Percentiles rank a stretch among this genome's conserved stretches.
Conservation (phyloP, 352 stramenopile genomes). For the Saprolegnia diclina region DNA sequence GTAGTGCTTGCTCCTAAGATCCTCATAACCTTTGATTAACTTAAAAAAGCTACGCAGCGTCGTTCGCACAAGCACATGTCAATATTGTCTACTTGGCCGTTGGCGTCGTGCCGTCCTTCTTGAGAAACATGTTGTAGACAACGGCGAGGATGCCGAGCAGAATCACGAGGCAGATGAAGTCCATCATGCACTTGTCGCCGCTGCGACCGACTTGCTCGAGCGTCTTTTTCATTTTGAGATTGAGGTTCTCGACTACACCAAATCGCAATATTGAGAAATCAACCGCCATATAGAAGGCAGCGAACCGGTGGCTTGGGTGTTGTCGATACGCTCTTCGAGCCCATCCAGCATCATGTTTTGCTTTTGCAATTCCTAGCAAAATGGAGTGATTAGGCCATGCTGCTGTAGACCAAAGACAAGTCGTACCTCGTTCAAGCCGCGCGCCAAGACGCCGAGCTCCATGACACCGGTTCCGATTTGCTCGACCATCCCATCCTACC, state of each 20-base stretch:
- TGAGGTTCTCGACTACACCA: constrained; percentile 65
- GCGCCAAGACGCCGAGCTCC: constrained; percentile 65
- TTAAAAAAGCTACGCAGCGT: constrained; percentile 1
- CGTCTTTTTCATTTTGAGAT: constrained; percentile 83
- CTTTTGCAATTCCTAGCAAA: constrained; percentile 53
- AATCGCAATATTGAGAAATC: background rate
- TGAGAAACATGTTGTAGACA: constrained; percentile 87
- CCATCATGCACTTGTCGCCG: constrained; percentile 84
- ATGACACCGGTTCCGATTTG: constrained; percentile 77
- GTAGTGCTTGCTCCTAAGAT: background rate
- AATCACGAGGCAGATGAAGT: constrained; percentile 85
- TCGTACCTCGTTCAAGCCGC: constrained; percentile 55
- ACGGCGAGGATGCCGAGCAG: constrained; percentile 77
- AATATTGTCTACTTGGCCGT: background rate
- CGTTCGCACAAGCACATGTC: background rate
- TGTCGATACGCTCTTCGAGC: constrained; percentile 74
- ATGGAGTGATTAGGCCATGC: background rate
- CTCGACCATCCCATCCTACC: constrained; percentile 78
- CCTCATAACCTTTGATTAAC: constrained; percentile 15
- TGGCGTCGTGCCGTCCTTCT: constrained; percentile 39
- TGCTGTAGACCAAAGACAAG: background rate
- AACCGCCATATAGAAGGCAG: no score
- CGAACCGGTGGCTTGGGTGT: constrained; percentile 63
- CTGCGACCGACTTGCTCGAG: constrained; percentile 61
- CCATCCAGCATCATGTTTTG: constrained; percentile 85